phyloP scores from a whole-genome alignment of 192 early-diverging fungal genomes.

The Funneliformis geosporum region DNA sequence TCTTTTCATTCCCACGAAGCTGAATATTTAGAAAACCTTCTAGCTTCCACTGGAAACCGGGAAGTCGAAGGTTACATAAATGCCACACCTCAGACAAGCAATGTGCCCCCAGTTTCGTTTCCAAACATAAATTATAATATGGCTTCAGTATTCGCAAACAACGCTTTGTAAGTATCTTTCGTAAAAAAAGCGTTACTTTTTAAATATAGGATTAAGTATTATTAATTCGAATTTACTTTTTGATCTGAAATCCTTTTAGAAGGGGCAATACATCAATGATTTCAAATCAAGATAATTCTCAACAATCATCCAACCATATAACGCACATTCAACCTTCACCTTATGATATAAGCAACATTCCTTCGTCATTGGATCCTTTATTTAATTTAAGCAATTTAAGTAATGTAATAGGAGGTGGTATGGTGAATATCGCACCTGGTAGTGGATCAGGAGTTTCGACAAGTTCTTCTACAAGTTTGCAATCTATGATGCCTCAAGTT shows the following conservation, averaged over 20 bases:
- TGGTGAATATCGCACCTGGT: not conserved
- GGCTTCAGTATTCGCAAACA: not conserved
- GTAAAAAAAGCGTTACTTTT: not conserved
- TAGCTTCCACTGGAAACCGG: not conserved
- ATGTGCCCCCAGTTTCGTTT: not conserved
- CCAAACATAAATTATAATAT: not conserved
- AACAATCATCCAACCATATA: not conserved
- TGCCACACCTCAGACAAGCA: no score
- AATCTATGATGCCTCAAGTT: not conserved
- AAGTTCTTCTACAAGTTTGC: not conserved
- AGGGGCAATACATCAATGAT: not conserved
- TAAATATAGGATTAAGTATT: not conserved
- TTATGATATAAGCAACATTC: constrained; percentile 21
- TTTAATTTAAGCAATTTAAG: constrained; percentile 16
- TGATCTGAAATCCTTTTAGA: not conserved
- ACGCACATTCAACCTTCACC: constrained; percentile 4
- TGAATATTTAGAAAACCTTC: not conserved
- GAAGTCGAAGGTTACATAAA: not conserved
- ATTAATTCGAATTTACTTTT: not conserved
- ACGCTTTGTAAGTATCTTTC: not conserved
- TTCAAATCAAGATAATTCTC: not conserved
- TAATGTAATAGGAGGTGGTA: not conserved
- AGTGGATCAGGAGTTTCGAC: not conserved
- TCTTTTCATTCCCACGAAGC: not conserved
- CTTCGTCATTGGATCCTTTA: constrained; percentile 25